These are phyloP conservation scores for Isabelozyma rhagii DNA, from an alignment of 805 yeast species.

Conservation along the genomic window DNA sequence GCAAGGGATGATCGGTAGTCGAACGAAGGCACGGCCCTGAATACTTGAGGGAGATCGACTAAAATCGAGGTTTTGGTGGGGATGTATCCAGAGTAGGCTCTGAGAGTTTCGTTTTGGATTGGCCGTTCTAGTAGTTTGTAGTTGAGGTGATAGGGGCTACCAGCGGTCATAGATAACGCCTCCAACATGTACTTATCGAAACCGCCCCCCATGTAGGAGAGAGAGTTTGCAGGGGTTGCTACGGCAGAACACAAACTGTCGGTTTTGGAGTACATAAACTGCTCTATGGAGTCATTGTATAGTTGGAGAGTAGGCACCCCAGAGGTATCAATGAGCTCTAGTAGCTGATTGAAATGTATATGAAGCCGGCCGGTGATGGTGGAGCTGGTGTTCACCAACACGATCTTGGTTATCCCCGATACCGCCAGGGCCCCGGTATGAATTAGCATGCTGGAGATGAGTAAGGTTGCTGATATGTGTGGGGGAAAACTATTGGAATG, in stretches of 20 bases:
- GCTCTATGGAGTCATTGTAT: neutral
- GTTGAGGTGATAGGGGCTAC: conserved; percentile 2
- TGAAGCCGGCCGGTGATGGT: neutral
- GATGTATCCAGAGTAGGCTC: conserved; percentile 13
- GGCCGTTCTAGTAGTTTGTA: conserved; percentile 10
- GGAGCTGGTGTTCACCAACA: neutral
- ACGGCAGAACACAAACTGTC: conserved; percentile 8
- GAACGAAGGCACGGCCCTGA: neutral
- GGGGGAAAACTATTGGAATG: neutral
- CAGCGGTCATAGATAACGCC: conserved; percentile 4
- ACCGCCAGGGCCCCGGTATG: neutral
- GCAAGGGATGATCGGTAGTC: conserved; percentile 6
- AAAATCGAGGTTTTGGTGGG: conserved; percentile 11
- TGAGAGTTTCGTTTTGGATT: conserved; percentile 13
- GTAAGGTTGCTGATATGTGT: neutral
- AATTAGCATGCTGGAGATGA: neutral
- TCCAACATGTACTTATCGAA: conserved; percentile 19
- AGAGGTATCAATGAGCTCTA: neutral
- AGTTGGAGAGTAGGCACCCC: neutral
- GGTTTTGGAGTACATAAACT: neutral
- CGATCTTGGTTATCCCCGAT: neutral
- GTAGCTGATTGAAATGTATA: neutral
- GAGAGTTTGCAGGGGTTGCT: conserved; percentile 21
- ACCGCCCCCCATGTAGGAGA: conserved; percentile 27
- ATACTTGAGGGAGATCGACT: conserved; percentile 8